phyloP scores from a whole-genome alignment of 2,329 filamentous ascomycete genomes.

The Knoxdaviesia proteae region DNA sequence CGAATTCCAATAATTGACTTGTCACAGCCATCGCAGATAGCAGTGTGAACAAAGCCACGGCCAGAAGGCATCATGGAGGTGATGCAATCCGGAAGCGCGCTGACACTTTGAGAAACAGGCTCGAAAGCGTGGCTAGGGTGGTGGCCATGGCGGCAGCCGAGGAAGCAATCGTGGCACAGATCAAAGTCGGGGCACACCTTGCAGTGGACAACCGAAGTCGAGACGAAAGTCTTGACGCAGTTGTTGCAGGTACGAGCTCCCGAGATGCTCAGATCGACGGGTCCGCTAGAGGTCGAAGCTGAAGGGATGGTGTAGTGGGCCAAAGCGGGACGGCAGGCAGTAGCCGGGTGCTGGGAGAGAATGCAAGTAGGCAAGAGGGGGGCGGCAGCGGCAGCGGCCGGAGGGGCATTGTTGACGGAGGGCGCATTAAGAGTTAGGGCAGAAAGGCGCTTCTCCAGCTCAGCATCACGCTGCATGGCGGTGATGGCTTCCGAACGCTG shows the following conservation, averaged over 20 bases:
- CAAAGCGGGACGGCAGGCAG: no score
- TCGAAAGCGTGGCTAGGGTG: slow-evolving; percentile 71
- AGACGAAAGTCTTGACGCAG: slow-evolving; percentile 39
- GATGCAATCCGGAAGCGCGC: slow-evolving; percentile 38
- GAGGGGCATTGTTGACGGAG: no score
- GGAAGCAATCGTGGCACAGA: slow-evolving; percentile 68
- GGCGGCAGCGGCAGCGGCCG: no score
- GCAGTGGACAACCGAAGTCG: slow-evolving; percentile 72
- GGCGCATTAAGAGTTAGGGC: no score
- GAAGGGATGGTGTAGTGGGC: no score
- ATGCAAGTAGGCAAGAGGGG: no score
- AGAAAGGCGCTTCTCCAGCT: no score
- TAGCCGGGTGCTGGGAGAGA: no score
- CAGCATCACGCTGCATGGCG: no score
- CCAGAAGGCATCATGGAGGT: slow-evolving; percentile 54
- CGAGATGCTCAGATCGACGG: no score
- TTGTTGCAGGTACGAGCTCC: slow-evolving; percentile 44
- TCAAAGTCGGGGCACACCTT: slow-evolving; percentile 73
- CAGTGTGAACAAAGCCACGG: slow-evolving; percentile 62
- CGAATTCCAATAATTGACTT: slow-evolving; percentile 63
- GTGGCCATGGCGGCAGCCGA: slow-evolving; percentile 62
- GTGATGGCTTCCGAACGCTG: no score
- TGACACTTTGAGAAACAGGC: slow-evolving; percentile 38
- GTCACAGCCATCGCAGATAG: slow-evolving; percentile 89
- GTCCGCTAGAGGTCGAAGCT: no score